A percentile compares a stretch with the other conserved stretches of the same genome.
Conservation (phyloP, 108 stramenopile genomes). For the Skeletonema marinoi region DNA sequence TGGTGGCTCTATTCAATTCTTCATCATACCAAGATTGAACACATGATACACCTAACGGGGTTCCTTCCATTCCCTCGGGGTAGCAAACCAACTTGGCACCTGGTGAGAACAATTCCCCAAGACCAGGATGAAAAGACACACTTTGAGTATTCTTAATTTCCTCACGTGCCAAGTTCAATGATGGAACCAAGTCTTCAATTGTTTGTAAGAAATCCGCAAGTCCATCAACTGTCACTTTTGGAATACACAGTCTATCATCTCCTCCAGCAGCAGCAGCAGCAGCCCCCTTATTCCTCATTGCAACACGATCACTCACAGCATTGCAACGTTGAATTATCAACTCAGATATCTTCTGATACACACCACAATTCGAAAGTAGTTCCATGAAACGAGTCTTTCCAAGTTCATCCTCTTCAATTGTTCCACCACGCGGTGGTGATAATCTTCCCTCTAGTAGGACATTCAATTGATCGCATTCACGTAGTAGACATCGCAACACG, state of each 20-base stretch:
- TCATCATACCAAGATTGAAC: constrained; percentile 74
- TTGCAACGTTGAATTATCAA: constrained; percentile 45
- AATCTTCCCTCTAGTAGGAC: constrained; percentile 46
- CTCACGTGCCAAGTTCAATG: constrained; percentile 44
- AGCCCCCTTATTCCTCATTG: constrained; percentile 2
- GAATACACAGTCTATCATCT: constrained; percentile 27
- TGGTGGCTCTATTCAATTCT: constrained; percentile 65
- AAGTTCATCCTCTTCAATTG: constrained; percentile 68
- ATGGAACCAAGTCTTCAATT: constrained; percentile 50
- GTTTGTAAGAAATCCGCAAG: constrained; percentile 49
- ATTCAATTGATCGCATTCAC: constrained; percentile 58
- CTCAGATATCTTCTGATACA: constrained; percentile 60
- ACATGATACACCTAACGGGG: constrained; percentile 58
- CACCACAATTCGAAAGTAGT: constrained; percentile 62
- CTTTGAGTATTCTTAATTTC: constrained; percentile 59
- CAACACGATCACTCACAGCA: constrained; percentile 14
- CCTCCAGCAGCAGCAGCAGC: background rate
- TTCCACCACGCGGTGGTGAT: constrained; percentile 1
- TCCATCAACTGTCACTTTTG: constrained; percentile 54
- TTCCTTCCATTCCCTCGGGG: constrained; percentile 75
- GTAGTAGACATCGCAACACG: constrained; percentile 54
- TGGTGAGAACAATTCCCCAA: constrained; percentile 70
- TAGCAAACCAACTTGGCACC: constrained; percentile 58
- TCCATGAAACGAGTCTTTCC: constrained; percentile 69
- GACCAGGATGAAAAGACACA: constrained; percentile 62